Evolutionary conservation across 192 early-diverging fungal genomes (phyloP).

Genomic region (Rhizophagus clarus): DNA sequence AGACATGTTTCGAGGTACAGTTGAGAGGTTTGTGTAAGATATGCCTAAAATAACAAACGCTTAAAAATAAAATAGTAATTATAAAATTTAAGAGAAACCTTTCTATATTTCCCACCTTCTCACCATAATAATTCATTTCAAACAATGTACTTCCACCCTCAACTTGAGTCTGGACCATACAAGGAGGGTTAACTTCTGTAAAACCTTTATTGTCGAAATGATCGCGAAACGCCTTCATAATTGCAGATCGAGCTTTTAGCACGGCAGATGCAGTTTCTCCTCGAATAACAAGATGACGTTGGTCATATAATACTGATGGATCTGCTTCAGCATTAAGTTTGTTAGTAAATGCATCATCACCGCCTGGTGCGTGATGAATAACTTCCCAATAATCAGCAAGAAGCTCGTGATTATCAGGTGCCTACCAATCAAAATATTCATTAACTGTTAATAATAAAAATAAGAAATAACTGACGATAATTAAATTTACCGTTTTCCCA

Average conservation of each 20-base stretch:
- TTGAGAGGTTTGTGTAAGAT: constrained; percentile 98
- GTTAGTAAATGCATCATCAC: constrained; percentile 91
- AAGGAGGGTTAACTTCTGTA: constrained; percentile 94
- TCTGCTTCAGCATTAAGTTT: constrained; percentile 88
- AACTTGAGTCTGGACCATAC: constrained; percentile 99
- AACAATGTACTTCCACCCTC: constrained; percentile 98
- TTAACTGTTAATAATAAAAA: neutral
- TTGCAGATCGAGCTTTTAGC: constrained; percentile 81
- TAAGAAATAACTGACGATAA: neutral
- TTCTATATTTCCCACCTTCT: constrained; percentile 54
- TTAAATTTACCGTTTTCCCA: constrained; percentile 77
- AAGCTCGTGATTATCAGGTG: constrained; percentile 97
- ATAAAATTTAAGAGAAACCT: neutral
- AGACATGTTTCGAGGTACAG: constrained; percentile 97
- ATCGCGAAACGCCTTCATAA: constrained; percentile 94
- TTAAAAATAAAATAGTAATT: constrained; percentile 27
- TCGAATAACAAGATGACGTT: constrained; percentile 97
- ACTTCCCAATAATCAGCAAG: constrained; percentile 94
- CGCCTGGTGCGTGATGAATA: constrained; percentile 90
- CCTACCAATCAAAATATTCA: constrained; percentile 48
- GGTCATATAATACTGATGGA: constrained; percentile 84
- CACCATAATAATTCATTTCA: constrained; percentile 94
- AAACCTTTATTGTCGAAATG: constrained; percentile 82
- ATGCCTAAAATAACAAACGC: constrained; percentile 58
- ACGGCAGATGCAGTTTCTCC: constrained; percentile 86